Base-by-base conservation (phyloP, 2,329 filamentous ascomycete species). In the Paraconiothyrium sp. region DNA sequence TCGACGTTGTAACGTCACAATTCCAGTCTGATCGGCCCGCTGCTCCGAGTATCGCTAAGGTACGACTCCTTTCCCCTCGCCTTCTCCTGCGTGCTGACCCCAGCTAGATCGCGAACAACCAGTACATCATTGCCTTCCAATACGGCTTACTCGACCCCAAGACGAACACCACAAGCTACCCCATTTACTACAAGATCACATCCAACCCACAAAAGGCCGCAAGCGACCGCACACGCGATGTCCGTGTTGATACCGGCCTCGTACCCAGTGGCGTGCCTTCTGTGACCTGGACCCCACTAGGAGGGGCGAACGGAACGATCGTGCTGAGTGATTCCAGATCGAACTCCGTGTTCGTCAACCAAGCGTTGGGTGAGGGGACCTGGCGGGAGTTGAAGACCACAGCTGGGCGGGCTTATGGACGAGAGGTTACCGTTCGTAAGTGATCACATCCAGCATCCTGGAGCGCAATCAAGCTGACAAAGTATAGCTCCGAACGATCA, bases 371-470 rank as follows among this genome's bases (percentile, higher is more conserved):
- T 0, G 51, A 65, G 41, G 68, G 67, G 0, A 54, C 14, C 3
- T 70, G 69, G 69, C 64, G 39, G 41, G 68, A 68, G 32, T 16
- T 68, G 1, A 35, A 59, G 35, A 70, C 67, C 0, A 55, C 58
- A 1, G 68, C 65, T 20, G 69, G 65, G 1, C 47, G 65, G 14
- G 67, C 64, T 1, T 67, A 62, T 48, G 69, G 61, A 35, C 57
- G 65, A 41, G 69, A 70, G 46, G 61, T 72, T 3, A 43, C 58
- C 34, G 54, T 67, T 34, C 64, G 67, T 70, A 60, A 61, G 69
- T 65, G 9, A 4, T 41, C 22, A 20, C n/a, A n/a, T 34, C n/a
- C 3, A n/a, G n/a, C 8, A 2, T 20, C 3, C 7, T 27, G 14
- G 30, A 24, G 20, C 8, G n/a, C 20, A 10, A 11, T n/a, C 24